These are phyloP conservation scores for Fraxinus nigra DNA, from an alignment of 305 asterid genomes.

Conservation along the genomic window DNA sequence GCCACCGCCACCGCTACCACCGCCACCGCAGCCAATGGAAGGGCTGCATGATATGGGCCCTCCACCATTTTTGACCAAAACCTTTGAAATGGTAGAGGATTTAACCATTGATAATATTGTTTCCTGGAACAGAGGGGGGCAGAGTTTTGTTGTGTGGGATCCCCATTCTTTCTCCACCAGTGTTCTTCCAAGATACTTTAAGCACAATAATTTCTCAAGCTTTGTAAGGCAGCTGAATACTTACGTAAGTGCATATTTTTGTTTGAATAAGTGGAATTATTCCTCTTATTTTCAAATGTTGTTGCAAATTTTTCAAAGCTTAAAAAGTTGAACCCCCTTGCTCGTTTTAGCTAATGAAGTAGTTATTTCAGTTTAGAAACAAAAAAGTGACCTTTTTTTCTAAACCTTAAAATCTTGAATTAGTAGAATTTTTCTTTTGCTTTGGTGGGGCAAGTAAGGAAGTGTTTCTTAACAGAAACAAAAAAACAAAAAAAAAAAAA, in stretches of 20 bases:
- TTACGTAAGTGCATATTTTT: conserved; percentile 31
- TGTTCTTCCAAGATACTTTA: conserved; percentile 39
- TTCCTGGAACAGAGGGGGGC: conserved; percentile 49
- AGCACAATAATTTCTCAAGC: conserved; percentile 49
- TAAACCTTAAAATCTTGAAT: not conserved
- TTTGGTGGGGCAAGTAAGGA: not conserved
- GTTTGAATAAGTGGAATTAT: not conserved
- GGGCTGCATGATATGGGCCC: conserved; percentile 49
- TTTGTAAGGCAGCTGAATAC: conserved; percentile 48
- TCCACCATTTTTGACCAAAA: conserved; percentile 47
- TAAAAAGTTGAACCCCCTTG: not conserved
- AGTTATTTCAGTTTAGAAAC: not conserved
- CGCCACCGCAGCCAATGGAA: conserved; percentile 41
- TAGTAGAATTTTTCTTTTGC: not conserved
- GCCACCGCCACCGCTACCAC: not conserved
- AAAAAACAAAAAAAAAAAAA: no score
- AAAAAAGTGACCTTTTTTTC: not conserved
- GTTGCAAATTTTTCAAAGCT: not conserved
- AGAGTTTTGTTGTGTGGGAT: conserved; percentile 51
- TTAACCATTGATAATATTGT: conserved; percentile 30
- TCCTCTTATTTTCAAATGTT: not conserved
- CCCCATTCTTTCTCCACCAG: conserved; percentile 36
- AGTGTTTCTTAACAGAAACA: not conserved
- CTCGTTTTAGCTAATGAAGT: not conserved
- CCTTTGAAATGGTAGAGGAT: conserved; percentile 53